Conservation (phyloP, 2,329 filamentous ascomycete species). For the Ascochyta viciae-villosae region DNA sequence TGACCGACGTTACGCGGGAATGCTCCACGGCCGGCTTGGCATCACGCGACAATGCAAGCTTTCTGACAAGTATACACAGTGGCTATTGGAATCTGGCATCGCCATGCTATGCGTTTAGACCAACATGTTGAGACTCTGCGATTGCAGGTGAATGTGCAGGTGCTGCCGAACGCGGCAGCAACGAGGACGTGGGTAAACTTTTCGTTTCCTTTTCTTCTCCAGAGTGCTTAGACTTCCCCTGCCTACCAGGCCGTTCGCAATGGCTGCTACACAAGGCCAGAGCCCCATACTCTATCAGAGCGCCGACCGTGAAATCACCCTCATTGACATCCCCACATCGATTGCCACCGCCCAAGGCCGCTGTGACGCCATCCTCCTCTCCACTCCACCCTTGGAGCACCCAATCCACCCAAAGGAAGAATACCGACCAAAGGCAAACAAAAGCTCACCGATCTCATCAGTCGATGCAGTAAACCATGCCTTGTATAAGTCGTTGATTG, state of each 20-base stretch:
- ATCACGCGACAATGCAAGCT: conserved; percentile 5
- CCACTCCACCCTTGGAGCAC: conserved; percentile 51
- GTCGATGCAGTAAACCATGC: conserved; percentile 43
- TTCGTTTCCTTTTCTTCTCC: background rate
- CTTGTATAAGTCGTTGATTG: conserved; percentile 49
- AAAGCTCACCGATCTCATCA: conserved; percentile 52
- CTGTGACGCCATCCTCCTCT: conserved; percentile 55
- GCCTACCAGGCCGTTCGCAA: background rate
- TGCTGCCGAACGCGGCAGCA: background rate
- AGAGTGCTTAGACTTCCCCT: no score
- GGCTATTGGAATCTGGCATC: background rate
- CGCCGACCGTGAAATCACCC: conserved; percentile 56
- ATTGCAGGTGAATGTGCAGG: background rate
- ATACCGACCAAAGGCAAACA: conserved; percentile 60
- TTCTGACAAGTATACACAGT: background rate
- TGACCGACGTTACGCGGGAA: conserved; percentile 19
- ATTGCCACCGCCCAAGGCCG: conserved; percentile 70
- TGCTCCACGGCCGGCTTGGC: conserved; percentile 8
- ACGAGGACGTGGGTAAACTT: background rate
- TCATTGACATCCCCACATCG: conserved; percentile 74
- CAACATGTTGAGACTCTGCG: background rate
- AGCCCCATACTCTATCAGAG: conserved; percentile 62
- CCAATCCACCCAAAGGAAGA: conserved; percentile 60
- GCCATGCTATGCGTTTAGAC: background rate
- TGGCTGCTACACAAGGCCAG: background rate